Conservation (phyloP, 2,329 filamentous ascomycete genomes). For the Elsinoe arachidis region DNA sequence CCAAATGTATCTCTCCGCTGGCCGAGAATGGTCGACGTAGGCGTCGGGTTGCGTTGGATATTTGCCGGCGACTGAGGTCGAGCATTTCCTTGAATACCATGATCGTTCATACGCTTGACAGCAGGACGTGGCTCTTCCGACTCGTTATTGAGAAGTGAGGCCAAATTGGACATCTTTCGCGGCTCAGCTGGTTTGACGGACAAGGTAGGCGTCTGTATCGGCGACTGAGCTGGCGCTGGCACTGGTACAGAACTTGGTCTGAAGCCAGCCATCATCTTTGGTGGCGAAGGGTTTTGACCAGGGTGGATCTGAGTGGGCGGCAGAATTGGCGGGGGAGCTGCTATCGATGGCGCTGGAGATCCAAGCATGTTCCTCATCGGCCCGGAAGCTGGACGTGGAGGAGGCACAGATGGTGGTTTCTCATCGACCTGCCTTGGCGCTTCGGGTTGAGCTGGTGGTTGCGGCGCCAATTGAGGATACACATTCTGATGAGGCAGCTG, state of each 20-base stretch:
- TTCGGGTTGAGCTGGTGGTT: constrained; percentile 17
- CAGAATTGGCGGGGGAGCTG: constrained; percentile 12
- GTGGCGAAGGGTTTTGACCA: constrained; percentile 21
- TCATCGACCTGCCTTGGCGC: constrained; percentile 25
- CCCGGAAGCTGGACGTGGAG: constrained; percentile 15
- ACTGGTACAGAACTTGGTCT: constrained; percentile 23
- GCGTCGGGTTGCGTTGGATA: constrained; percentile 14
- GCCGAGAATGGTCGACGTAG: constrained; percentile 4
- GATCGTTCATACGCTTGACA: constrained; percentile 22
- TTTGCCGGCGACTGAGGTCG: constrained; percentile 17
- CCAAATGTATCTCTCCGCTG: constrained; percentile 12
- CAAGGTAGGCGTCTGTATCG: constrained; percentile 19
- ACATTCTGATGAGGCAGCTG: constrained; percentile 11
- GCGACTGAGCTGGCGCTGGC: constrained; percentile 17
- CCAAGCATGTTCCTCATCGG: constrained; percentile 16
- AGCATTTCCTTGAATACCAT: constrained; percentile 18
- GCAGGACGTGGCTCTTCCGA: constrained; percentile 25
- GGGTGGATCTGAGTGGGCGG: constrained; percentile 15
- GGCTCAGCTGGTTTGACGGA: constrained; percentile 22
- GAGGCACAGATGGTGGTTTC: constrained; percentile 22
- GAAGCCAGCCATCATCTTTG: constrained; percentile 23
- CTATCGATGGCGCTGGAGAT: constrained; percentile 14
- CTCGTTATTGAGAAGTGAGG: constrained; percentile 28
- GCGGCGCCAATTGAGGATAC: background rate
- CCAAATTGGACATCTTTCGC: constrained; percentile 31